Percentiles rank a stretch among this genome's conserved stretches.
These are phyloP conservation scores for Aspergillus sp. DNA, from an alignment of 2,329 filamentous ascomycete species.

Conservation along the genomic window DNA sequence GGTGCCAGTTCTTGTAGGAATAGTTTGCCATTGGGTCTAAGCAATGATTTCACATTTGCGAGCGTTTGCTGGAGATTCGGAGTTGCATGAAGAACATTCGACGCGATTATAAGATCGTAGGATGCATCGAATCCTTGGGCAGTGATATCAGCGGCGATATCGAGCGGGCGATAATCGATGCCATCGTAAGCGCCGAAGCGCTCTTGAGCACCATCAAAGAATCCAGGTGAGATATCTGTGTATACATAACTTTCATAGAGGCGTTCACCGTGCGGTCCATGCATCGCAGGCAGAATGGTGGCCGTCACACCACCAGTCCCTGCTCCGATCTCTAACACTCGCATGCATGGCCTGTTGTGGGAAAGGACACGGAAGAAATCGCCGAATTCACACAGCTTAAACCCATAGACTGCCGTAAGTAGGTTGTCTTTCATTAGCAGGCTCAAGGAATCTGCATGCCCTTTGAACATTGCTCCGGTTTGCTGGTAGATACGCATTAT, in stretches of 20 bases:
- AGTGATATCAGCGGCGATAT: constrained; percentile 28
- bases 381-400: background rate
- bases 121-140: constrained; percentile 30
- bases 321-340: constrained; percentile 30
- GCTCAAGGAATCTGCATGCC: constrained; percentile 14
- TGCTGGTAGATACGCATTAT: background rate
- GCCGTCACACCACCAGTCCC: constrained; percentile 30
- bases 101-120: constrained; percentile 37
- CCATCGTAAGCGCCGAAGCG: constrained; percentile 20
- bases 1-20: constrained; percentile 44
- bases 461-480: background rate
- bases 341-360: constrained; percentile 25
- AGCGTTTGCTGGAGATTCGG: constrained; percentile 1
- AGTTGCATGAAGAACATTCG: constrained; percentile 30
- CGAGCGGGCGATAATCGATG: constrained; percentile 30
- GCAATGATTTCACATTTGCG: constrained; percentile 24
- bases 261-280: background rate
- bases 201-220: constrained; percentile 27
- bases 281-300: constrained; percentile 15
- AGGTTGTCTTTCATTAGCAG: constrained; percentile 18
- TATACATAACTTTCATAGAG: constrained; percentile 28
- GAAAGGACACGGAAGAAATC: constrained; percentile 18
- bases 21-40: constrained; percentile 47
- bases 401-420: constrained; percentile 6
- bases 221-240: constrained; percentile 31